Evolutionary conservation across 176 grass and related monocot species (phyloP), one percentile per base, ranked within the genome.

Genomic region (Otatea glauca): DNA sequence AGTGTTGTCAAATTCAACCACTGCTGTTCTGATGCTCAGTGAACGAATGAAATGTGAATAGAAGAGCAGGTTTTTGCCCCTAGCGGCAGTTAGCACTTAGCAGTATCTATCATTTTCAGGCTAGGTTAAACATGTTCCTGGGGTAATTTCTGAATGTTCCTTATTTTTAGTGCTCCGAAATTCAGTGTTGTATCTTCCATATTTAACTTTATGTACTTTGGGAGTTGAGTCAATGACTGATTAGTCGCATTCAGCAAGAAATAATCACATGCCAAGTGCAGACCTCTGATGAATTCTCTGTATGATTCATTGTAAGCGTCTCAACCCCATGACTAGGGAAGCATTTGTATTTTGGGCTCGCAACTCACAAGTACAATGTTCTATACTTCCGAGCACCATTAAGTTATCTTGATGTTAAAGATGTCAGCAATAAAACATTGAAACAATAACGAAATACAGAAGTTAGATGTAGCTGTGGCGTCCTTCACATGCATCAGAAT

Each of bases 1-100:
- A 64, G 4, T 64, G 23, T 78, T 65, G 41, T 54, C 5, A 7
- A 58, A 58, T 88, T 72, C 18, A 47, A 70, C 18, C 56, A n/a
- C 39, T 68, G 51, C n/a, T 25, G 42, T 72, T 63, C 9, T 61
- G 58, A 76, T 70, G 41, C 48, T 63, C 23, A 78, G 6, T 18
- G 43, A 70, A 64, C 23, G 43, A 59, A 70, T 12, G 0, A 56
- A 32, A 16, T 13, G 48, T 6, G 9, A n/a, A 32, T 17, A n/a
- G 29, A 11, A 70, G 23, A 77, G 14, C 76, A 69, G 5, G 1
- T 55, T 72, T 71, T 71, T 34, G 0, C 56, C 21, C 68, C 15
- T 53, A 7, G 21, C 9, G 15, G 50, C 53, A 60, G 14, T 43
- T 58, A 37, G 34, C 8, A 44, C 15, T 45, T 45, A 38, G 47